phyloP scores from a whole-genome alignment of 2,329 filamentous ascomycete genomes.

The Xylaria sp. region DNA sequence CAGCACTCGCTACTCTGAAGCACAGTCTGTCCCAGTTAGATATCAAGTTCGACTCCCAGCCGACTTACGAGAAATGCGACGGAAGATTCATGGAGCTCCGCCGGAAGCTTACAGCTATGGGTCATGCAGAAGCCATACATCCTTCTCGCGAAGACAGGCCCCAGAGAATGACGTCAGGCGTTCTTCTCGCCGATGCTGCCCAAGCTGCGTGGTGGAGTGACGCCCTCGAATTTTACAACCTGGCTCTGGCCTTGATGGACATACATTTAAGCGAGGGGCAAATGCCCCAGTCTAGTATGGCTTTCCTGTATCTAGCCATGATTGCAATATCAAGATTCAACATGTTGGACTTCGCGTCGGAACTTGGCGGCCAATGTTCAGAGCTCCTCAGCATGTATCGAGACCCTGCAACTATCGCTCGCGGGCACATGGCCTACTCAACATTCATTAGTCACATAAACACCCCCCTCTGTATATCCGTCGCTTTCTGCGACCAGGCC shows the following conservation, averaged over 20 bases:
- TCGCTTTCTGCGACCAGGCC: constrained; percentile 71
- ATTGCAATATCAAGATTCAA: constrained; percentile 77
- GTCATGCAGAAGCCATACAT: constrained; percentile 59
- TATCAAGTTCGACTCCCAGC: constrained; percentile 71
- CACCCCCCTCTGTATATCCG: constrained; percentile 67
- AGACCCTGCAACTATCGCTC: constrained; percentile 73
- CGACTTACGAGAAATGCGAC: constrained; percentile 82
- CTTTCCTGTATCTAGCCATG: constrained; percentile 74
- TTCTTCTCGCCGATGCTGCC: constrained; percentile 76
- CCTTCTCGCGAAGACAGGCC: constrained; percentile 60
- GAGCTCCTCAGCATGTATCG: constrained; percentile 72
- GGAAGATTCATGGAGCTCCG: constrained; percentile 73
- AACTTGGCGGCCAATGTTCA: constrained; percentile 71
- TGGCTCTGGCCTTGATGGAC: constrained; percentile 73
- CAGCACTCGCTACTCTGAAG: constrained; percentile 76
- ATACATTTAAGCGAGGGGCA: constrained; percentile 71
- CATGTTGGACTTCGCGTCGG: constrained; percentile 74
- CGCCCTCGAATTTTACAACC: constrained; percentile 76
- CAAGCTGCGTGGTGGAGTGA: constrained; percentile 81
- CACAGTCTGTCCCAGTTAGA: constrained; percentile 77
- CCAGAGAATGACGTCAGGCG: constrained; percentile 71
- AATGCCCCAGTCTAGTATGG: constrained; percentile 76
- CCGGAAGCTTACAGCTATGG: constrained; percentile 69
- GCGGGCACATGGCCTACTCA: constrained; percentile 75
- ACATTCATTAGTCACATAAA: constrained; percentile 78